These are phyloP conservation scores for Stylonectria norvegica DNA, from an alignment of 2,329 filamentous ascomycete genomes.

Conservation along the genomic window DNA sequence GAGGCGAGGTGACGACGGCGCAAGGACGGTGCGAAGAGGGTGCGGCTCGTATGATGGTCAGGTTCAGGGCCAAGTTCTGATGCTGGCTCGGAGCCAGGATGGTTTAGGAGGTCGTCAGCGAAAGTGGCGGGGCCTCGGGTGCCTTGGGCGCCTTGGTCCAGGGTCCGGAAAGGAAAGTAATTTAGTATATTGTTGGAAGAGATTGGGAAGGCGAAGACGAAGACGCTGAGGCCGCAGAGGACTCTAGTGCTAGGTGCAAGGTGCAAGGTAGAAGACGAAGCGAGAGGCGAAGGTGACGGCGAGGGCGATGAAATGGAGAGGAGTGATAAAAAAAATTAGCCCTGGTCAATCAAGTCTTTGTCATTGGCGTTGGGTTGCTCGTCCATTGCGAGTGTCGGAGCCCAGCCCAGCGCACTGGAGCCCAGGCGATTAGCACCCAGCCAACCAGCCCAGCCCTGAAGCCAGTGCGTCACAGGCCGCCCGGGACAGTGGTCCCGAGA, in stretches of 20 bases:
- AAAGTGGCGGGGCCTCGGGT: background rate
- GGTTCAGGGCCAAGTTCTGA: slow-evolving; percentile 13
- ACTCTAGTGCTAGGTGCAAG: slow-evolving; percentile 4
- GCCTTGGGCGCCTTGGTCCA: background rate
- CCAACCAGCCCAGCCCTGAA: too few species aligned
- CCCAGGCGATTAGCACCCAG: too few species aligned
- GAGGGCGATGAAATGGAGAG: background rate
- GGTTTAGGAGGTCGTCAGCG: background rate
- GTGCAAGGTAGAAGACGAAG: slow-evolving; percentile 1
- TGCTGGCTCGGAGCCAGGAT: slow-evolving; percentile 5
- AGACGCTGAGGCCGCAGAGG: slow-evolving; percentile 11
- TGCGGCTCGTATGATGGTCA: slow-evolving; percentile 13
- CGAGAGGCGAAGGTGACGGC: too few species aligned
- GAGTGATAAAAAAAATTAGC: background rate
- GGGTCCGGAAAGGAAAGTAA: background rate
- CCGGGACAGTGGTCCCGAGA: too few species aligned
- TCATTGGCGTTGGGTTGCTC: too few species aligned
- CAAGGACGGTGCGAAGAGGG: background rate
- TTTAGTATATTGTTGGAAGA: background rate
- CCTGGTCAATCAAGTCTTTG: too few species aligned
- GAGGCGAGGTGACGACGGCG: slow-evolving; percentile 13
- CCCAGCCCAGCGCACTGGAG: too few species aligned
- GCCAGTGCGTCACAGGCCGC: too few species aligned
- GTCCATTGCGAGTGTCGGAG: too few species aligned
- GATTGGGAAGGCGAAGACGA: background rate